These are phyloP conservation scores for Colletotrichum liriopes DNA, from an alignment of 2,329 filamentous ascomycete species.

Conservation along the genomic window DNA sequence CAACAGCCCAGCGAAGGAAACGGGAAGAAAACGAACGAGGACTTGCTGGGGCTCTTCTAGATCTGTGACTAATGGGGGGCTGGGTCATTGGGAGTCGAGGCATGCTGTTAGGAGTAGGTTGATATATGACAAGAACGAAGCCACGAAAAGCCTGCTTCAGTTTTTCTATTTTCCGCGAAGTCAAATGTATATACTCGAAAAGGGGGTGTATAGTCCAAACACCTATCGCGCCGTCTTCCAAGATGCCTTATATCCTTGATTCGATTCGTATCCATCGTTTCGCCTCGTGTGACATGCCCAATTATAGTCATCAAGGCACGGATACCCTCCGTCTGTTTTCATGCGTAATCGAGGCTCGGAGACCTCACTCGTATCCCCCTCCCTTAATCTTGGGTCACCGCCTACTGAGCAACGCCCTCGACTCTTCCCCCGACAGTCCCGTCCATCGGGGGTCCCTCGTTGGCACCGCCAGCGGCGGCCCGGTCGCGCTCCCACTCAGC, in stretches of 20 bases:
- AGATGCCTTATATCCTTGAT: conserved; percentile 1
- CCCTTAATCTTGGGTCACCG: background rate
- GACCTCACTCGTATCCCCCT: background rate
- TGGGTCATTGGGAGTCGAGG: conserved; percentile 37
- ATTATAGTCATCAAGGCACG: background rate
- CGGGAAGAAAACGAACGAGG: conserved; percentile 73
- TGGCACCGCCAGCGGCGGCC: conserved; percentile 50
- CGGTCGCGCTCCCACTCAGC: conserved; percentile 86
- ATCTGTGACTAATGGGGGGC: conserved; percentile 33
- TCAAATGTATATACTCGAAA: conserved; percentile 29
- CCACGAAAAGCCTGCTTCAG: conserved; percentile 41
- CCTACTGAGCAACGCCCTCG: conserved; percentile 51
- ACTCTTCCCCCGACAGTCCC: conserved; percentile 63
- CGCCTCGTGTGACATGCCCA: conserved; percentile 9
- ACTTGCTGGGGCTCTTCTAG: conserved; percentile 67
- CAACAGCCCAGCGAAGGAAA: conserved; percentile 53
- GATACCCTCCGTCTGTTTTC: background rate
- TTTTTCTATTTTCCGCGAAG: conserved; percentile 11
- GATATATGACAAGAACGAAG: conserved; percentile 43
- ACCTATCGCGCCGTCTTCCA: conserved; percentile 30
- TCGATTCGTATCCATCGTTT: conserved; percentile 3
- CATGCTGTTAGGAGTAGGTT: conserved; percentile 43
- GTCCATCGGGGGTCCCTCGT: conserved; percentile 57
- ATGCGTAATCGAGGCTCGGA: background rate
- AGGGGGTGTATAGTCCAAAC: conserved; percentile 11